Evolutionary conservation across 352 stramenopile species (phyloP).

Genomic region (Albugo candida): DNA sequence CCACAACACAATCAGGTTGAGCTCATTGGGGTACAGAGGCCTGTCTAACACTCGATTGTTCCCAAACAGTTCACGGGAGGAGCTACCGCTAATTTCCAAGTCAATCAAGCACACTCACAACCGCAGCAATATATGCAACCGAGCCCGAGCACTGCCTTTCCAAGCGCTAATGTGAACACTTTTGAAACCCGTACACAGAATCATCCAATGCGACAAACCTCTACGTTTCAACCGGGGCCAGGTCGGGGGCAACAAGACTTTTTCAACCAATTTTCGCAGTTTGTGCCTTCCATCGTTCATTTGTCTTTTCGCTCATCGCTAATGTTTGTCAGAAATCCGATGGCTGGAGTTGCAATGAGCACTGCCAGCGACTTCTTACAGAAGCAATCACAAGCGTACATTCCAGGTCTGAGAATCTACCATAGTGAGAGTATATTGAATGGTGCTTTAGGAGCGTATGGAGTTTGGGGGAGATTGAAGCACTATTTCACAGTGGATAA

Average conservation of each 20-base stretch:
- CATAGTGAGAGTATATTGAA: too few relatives aligned
- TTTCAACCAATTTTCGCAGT: slow-evolving; percentile 60
- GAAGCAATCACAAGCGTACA: slow-evolving; percentile 65
- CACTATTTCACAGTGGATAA: slow-evolving; percentile 85
- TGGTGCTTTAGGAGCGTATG: slow-evolving; percentile 39
- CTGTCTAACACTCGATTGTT: too few relatives aligned
- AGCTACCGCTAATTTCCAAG: not conserved
- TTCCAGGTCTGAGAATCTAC: slow-evolving; percentile 21
- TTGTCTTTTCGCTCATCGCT: slow-evolving; percentile 1
- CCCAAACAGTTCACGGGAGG: not conserved
- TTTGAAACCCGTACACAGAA: not conserved
- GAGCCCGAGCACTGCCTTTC: not conserved
- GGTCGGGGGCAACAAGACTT: slow-evolving; percentile 17
- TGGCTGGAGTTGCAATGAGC: slow-evolving; percentile 73
- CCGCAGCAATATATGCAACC: not conserved
- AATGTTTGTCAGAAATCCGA: slow-evolving; percentile 39
- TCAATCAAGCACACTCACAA: not conserved
- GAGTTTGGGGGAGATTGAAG: slow-evolving; percentile 63
- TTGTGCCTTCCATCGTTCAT: too few relatives aligned
- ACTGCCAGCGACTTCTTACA: slow-evolving; percentile 62
- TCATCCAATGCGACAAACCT: not conserved
- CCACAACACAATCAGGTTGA: not conserved
- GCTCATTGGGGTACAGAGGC: too few relatives aligned
- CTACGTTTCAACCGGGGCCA: slow-evolving; percentile 1
- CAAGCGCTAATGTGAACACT: not conserved